phyloP scores from a whole-genome alignment of 2,329 filamentous ascomycete genomes.

The Exophiala bonariae region DNA sequence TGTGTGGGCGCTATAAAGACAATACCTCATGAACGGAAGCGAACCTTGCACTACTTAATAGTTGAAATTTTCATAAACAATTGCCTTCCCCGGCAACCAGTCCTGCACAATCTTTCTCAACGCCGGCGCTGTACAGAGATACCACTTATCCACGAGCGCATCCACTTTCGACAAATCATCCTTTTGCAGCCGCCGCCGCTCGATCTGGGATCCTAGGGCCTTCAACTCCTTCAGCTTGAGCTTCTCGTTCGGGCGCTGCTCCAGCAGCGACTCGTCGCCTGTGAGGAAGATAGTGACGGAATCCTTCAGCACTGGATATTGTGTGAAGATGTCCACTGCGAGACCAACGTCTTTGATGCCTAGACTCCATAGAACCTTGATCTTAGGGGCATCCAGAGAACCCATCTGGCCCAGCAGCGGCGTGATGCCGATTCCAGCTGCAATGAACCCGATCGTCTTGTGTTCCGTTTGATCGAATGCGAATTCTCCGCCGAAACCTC shows the following conservation, averaged over 20 bases:
- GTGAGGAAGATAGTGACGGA: slow-evolving; percentile 67
- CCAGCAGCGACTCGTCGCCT: slow-evolving; percentile 32
- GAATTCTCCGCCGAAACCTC: slow-evolving; percentile 73
- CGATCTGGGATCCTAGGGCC: slow-evolving; percentile 34
- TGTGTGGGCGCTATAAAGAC: no score
- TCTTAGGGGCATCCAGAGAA: slow-evolving; percentile 45
- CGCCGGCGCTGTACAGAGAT: slow-evolving; percentile 57
- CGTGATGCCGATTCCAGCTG: slow-evolving; percentile 80
- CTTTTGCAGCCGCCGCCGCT: slow-evolving; percentile 48
- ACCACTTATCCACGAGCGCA: slow-evolving; percentile 50
- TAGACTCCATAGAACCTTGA: slow-evolving; percentile 70
- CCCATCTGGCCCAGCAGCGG: slow-evolving; percentile 72
- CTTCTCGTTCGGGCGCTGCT: slow-evolving; percentile 31
- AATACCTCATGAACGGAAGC: no score
- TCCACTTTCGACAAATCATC: slow-evolving; percentile 45
- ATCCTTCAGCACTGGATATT: slow-evolving; percentile 51
- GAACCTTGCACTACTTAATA: no score
- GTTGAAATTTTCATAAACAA: slow-evolving; percentile 62
- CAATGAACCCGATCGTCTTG: slow-evolving; percentile 61
- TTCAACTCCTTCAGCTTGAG: slow-evolving; percentile 39
- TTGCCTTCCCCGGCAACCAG: slow-evolving; percentile 57
- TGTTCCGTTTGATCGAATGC: slow-evolving; percentile 38
- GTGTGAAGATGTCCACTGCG: slow-evolving; percentile 59
- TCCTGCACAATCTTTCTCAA: slow-evolving; percentile 51
- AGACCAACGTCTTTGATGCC: slow-evolving; percentile 62